Conservation (phyloP, 176 grass and related monocot species). For the Eleusine coracana region DNA sequence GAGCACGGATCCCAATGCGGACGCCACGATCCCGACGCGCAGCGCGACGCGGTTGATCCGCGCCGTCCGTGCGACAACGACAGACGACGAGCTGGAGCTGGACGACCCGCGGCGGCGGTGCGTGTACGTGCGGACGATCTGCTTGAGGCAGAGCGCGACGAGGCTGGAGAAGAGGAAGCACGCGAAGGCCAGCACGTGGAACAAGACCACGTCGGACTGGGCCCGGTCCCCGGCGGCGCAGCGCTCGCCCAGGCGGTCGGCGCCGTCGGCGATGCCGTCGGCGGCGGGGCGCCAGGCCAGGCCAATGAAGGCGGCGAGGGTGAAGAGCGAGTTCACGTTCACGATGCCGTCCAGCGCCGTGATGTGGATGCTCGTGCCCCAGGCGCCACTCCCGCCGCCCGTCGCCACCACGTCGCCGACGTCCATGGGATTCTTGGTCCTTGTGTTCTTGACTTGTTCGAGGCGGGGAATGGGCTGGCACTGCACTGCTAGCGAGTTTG, state of each 20-base stretch:
- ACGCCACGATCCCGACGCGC: slow-evolving; percentile 72
- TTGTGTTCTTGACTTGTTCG: neutral
- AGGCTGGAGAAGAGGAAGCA: slow-evolving; percentile 98
- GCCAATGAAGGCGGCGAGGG: slow-evolving; percentile 72
- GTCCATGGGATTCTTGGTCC: slow-evolving; percentile 28
- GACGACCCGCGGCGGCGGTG: neutral
- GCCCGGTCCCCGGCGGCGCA: slow-evolving; percentile 62
- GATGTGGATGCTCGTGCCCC: slow-evolving; percentile 79
- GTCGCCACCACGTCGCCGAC: neutral
- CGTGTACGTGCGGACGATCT: slow-evolving; percentile 64
- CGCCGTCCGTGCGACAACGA: slow-evolving; percentile 13
- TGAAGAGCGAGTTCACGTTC: slow-evolving; percentile 97
- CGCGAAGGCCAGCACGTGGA: slow-evolving; percentile 85
- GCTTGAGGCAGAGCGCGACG: slow-evolving; percentile 97
- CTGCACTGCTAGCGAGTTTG: neutral
- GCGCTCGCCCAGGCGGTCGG: slow-evolving; percentile 21
- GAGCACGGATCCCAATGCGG: slow-evolving; percentile 60
- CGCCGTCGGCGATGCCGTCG: slow-evolving; percentile 44
- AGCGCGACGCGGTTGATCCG: slow-evolving; percentile 70
- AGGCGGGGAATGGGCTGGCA: neutral
- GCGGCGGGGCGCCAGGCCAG: slow-evolving; percentile 73
- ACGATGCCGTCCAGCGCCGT: slow-evolving; percentile 94
- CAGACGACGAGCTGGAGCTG: neutral
- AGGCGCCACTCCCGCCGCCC: slow-evolving; percentile 8
- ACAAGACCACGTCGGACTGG: slow-evolving; percentile 71